These are phyloP conservation scores for Trematosphaeria pertusa DNA, from an alignment of 2,329 filamentous ascomycete species.

Conservation along the genomic window DNA sequence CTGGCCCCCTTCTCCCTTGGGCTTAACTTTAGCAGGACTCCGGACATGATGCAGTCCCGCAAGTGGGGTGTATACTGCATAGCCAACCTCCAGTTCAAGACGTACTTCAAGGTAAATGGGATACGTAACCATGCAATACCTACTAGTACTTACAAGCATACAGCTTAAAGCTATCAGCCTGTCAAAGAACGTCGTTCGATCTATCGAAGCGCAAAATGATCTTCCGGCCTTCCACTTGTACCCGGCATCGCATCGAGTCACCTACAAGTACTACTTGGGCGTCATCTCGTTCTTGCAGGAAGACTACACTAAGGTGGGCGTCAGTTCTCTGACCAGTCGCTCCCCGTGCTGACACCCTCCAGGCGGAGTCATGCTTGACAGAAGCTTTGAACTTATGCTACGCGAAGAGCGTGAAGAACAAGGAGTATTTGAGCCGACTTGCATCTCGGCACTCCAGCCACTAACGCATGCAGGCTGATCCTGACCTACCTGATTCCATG, in stretches of 20 bases:
- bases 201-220: constrained; percentile 77
- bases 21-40: constrained; percentile 63
- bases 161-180: constrained; percentile 84
- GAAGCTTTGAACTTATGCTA: constrained; percentile 86
- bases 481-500: constrained; percentile 95
- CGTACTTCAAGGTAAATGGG: constrained; percentile 78
- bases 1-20: constrained; percentile 24
- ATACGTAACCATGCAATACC: background rate
- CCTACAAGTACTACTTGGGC: constrained; percentile 95
- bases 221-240: constrained; percentile 82
- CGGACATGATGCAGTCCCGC: constrained; percentile 78
- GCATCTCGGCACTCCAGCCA: too few relatives aligned
- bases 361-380: constrained; percentile 64
- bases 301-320: constrained; percentile 76
- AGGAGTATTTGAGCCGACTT: too few relatives aligned
- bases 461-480: constrained; percentile 69
- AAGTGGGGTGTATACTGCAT: constrained; percentile 99
- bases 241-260: constrained; percentile 88
- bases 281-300: constrained; percentile 95
- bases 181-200: constrained; percentile 87
- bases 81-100: constrained; percentile 96
- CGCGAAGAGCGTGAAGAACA: constrained; percentile 73
- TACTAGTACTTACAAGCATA: constrained; percentile 6
- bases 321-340: background rate
- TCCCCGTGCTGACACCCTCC: constrained; percentile 19